Conservation (phyloP, 495 filamentous ascomycete species). For the Copromyces sp. region DNA sequence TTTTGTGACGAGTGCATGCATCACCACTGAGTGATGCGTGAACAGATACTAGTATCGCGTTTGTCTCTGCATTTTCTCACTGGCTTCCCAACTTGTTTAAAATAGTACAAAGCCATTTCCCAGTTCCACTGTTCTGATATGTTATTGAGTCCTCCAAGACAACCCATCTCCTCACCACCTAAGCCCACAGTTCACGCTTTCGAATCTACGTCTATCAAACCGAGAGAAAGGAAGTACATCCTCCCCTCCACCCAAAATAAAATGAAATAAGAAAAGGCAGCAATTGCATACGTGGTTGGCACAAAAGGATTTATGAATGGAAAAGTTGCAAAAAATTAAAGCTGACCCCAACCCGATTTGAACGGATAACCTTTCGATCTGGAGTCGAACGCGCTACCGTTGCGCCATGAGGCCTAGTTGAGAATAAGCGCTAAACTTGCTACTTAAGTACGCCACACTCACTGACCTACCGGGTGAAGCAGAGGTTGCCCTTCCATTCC, state of each 20-base stretch:
- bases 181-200: neutral
- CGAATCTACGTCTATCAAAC: neutral
- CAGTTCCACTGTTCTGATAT: neutral
- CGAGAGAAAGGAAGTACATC: neutral
- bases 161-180: neutral
- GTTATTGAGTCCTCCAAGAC: neutral
- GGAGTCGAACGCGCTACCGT: neutral
- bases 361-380: neutral
- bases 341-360: neutral
- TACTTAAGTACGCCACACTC: accelerated
- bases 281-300: neutral
- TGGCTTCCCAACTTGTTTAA: neutral
- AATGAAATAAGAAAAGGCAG: neutral
- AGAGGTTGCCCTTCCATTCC: neutral
- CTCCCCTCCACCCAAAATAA: neutral
- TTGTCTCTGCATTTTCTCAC: neutral
- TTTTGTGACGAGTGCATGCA: neutral
- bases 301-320: neutral
- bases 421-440: accelerated
- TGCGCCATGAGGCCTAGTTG: neutral
- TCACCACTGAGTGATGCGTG: neutral
- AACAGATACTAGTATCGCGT: no score
- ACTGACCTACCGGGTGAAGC: neutral
- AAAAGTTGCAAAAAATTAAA: neutral
- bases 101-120: neutral